Base-by-base conservation (phyloP, 129 eudicot genomes). In the Kitagawia praeruptora region DNA sequence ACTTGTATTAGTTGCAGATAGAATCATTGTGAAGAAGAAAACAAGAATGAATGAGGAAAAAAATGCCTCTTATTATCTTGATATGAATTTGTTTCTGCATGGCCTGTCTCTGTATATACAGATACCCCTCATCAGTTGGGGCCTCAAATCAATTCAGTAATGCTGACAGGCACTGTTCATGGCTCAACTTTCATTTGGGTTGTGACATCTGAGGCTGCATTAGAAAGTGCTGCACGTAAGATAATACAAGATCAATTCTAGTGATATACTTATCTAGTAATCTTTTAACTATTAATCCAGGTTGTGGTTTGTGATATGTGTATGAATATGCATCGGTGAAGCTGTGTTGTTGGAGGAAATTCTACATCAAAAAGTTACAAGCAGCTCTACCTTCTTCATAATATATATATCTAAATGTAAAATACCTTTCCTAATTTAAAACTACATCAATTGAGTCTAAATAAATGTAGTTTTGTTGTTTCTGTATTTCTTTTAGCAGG, bases 101-200 rank as follows among this genome's bases (percentile, higher is more conserved):
- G 80, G 79, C 83, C 64, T 81, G 84, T 86, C 75, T 79, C 85
- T 70, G 78, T 89, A 88, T 87, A 88, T 89, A 91, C 97, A 89
- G 86, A 87, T 83, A 87, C 90, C 86, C 81, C 87, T 85, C 91
- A 82, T 15, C 74, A 54, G 79, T 79, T 47, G 28, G 84, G 87
- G 91, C 89, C 85, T 89, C 90, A 77, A 83, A 77, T 78, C 51
- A 85, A 77, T 81, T 71, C 47, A 72, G 37, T 67, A 78, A 78
- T 80, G 82, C 82, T 83, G 75, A 77, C 40, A 31, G 70, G 79
- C 66, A 28, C 47, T 77, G 42, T 78, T 92, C 91, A 92, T 84
- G 73, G 90, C 87, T 92, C 97, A 39, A 88, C 86, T 85, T 92
- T 92, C 97, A 88, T 89, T 77, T 90, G 89, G 81, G 80, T 80